Percentiles rank a stretch among this genome's conserved stretches.
These are phyloP conservation scores for Cymodocea nodosa DNA, from an alignment of 116 monocot genomes.

Conservation along the genomic window DNA sequence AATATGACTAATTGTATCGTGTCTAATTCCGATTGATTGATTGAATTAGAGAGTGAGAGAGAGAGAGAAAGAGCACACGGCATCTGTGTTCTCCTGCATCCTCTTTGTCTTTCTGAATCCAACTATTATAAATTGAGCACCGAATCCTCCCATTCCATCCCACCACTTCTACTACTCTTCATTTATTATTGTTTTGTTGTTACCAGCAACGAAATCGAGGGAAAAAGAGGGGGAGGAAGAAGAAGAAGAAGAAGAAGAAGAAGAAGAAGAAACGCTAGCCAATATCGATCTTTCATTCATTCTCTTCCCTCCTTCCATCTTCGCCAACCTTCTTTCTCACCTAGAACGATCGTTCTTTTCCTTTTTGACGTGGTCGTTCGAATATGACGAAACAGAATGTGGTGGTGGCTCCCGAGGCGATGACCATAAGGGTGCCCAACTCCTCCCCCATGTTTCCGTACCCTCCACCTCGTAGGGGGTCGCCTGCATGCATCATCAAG, in stretches of 20 bases:
- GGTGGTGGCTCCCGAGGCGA: constrained; percentile 15
- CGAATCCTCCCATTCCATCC: neutral
- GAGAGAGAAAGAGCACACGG: too few relatives aligned
- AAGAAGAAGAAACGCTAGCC: too few relatives aligned
- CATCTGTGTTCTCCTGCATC: neutral
- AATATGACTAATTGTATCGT: too few relatives aligned
- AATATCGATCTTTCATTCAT: too few relatives aligned
- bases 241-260: too few relatives aligned
- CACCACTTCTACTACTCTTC: neutral
- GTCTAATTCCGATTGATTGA: neutral
- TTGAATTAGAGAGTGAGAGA: neutral
- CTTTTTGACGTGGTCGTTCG: neutral
- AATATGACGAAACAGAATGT: constrained; percentile 24
- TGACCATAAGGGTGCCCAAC: constrained; percentile 9
- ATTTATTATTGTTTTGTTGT: too few relatives aligned
- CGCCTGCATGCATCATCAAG: constrained; percentile 4
- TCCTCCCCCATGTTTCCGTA: constrained; percentile 18
- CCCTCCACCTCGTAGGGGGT: constrained; percentile 23
- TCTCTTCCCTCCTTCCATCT: too few relatives aligned
- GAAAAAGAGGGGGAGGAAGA: too few relatives aligned
- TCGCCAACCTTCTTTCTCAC: too few relatives aligned
- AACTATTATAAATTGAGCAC: constrained; percentile 9
- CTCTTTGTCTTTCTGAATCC: neutral
- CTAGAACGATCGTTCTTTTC: neutral
- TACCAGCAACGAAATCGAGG: too few relatives aligned